Evolutionary conservation across 177 flowering plant genomes (phyloP).

Genomic region (Vitis hybrid): DNA sequence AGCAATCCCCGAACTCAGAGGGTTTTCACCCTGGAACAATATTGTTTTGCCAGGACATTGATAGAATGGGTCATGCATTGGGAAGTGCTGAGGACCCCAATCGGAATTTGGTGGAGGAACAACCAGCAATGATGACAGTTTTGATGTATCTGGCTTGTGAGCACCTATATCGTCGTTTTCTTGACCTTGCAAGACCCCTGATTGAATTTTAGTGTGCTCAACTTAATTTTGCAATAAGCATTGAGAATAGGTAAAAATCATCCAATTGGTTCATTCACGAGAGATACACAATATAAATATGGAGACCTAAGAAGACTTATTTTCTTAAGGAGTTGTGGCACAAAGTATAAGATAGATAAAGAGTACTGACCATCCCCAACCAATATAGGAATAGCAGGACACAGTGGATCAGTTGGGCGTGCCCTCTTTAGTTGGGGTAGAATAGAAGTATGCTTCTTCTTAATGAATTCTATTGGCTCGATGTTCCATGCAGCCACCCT

Average conservation of each 20-base stretch:
- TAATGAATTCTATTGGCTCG: constrained; percentile 18
- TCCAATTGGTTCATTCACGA: neutral
- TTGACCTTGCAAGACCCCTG: constrained; percentile 57
- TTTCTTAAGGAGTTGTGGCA: neutral
- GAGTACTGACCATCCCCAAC: constrained; percentile 29
- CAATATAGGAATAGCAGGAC: constrained; percentile 16
- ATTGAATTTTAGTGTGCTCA: constrained; percentile 8
- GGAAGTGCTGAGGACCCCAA: constrained; percentile 8
- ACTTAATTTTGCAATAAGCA: constrained; percentile 12
- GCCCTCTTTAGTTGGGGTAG: constrained; percentile 26
- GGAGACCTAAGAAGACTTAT: too few relatives aligned
- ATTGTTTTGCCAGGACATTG: neutral
- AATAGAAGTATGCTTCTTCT: constrained; percentile 1
- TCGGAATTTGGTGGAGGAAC: constrained; percentile 16
- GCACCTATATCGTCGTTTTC: constrained; percentile 11
- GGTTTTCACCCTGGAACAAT: constrained; percentile 12
- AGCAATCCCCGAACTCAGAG: constrained; percentile 10
- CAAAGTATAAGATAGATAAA: neutral
- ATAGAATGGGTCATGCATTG: constrained; percentile 11
- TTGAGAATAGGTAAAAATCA: neutral
- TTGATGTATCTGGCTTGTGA: constrained; percentile 6
- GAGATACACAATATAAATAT: too few relatives aligned
- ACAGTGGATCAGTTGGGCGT: constrained; percentile 8
- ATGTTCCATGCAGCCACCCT: constrained; percentile 56
- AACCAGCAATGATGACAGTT: neutral